phyloP scores from a whole-genome alignment of 75 land plant species.

The Gnetum montanum region DNA sequence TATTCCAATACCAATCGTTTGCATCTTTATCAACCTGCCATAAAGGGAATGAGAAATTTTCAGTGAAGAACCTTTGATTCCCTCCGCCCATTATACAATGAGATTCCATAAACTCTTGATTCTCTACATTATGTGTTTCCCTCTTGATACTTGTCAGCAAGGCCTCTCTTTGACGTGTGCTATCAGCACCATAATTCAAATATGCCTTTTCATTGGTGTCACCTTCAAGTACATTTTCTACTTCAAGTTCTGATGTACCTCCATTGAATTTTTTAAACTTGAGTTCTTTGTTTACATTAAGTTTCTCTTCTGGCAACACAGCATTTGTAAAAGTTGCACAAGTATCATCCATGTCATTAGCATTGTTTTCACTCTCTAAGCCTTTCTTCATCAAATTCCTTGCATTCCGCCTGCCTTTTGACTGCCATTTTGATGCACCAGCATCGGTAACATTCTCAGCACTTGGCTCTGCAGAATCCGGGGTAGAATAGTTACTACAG shows the following conservation, averaged over 20 bases:
- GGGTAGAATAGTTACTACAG: neutral
- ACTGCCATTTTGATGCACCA: slow-evolving; percentile 57
- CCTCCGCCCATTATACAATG: no score
- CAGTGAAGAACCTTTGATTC: no score
- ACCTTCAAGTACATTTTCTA: neutral
- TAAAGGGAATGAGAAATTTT: no score
- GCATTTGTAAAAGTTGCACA: slow-evolving; percentile 4
- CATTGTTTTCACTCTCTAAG: slow-evolving; percentile 8
- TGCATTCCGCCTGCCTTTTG: slow-evolving; percentile 62
- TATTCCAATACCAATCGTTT: no score
- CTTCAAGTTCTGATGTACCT: slow-evolving; percentile 1
- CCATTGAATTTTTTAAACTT: neutral
- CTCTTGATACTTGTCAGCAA: neutral
- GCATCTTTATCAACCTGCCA: no score
- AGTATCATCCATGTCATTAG: neutral
- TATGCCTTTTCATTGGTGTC: no score
- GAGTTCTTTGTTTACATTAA: slow-evolving; percentile 1
- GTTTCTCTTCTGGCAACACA: neutral
- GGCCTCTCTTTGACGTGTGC: neutral
- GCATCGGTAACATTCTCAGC: slow-evolving; percentile 10
- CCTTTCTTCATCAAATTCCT: slow-evolving; percentile 29
- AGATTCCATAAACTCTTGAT: slow-evolving; percentile 5
- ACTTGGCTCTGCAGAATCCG: neutral
- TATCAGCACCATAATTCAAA: neutral
- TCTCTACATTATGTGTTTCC: neutral